Evolutionary conservation across 441 rosid genomes (phyloP), one percentile per base, ranked within the genome.

Genomic region (Jatropha podagrica): DNA sequence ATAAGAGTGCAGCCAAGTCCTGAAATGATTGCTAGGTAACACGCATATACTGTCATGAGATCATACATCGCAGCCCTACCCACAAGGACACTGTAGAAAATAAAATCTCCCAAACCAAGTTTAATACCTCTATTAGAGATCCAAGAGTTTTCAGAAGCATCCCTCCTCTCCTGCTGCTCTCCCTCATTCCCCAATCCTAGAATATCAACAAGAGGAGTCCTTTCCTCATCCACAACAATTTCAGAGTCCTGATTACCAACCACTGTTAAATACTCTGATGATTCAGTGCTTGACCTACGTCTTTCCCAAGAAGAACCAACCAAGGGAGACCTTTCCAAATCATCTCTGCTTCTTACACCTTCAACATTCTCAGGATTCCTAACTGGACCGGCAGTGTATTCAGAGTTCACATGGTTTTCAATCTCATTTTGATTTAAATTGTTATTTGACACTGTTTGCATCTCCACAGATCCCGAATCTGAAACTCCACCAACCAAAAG

Each of bases 41-140:
- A 95, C 2, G 98, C 98, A 82, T 93, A 93, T 8, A 95, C 98
- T 4, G 97, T 95, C 98, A 92, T 92, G 69, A 95, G 90, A 83
- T 95, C 99, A 82, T 92, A 95, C 98, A 95, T 90, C 38, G 99
- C 98, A 82, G 99, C 98, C 70, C 99, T 89, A 62, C 99, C 99
- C 80, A 95, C 96, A 64, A 95, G 95, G 74, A 95, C 99, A 76
- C 99, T 95, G 86, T 93, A 95, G 87, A 95, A 95, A 54, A 95
- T 85, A 75, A 95, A 95, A 88, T 95, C 99, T 65, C 99, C 98
- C 38, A 95, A 95, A 76, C 98, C 99, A 62, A 95, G 98, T 81
- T 91, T 93, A 56, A 95, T 86, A 59, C 99, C 99, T 82, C 82
- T 80, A 64, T 78, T 68, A 0, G 79, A 65, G 67, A 46, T 41